Base-by-base conservation (phyloP, 352 stramenopile genomes). In the Globisporangium spiculum region DNA sequence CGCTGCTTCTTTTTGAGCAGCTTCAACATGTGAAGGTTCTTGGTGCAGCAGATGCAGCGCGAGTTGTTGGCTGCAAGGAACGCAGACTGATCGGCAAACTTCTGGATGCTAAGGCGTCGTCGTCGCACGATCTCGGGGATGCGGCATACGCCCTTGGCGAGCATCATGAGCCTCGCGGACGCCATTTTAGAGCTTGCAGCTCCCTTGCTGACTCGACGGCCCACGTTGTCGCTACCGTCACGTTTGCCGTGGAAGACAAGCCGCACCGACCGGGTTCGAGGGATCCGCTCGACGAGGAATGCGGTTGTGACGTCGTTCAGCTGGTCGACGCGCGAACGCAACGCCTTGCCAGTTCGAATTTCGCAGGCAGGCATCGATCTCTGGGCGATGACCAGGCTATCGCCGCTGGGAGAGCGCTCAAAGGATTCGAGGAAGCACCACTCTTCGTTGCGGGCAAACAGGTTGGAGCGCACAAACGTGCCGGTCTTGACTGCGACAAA, bases 41-140 rank as follows among this genome's bases (percentile, higher is more conserved):
- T 84, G 9, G 76, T 79, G 46, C 84, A 92, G 66, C 77, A 83
- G 30, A 84, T 81, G 59, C 84, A 92, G 30, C 73, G 75, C 5
- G 72, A 69, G 71, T 90, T 92, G 10, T 68, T 80, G 3, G 75
- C 38, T 16, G 12, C 72, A 7, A 80, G 66, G 54, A 90, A 76
- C 0, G 74, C 57, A 12, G 64, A 70, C 26, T 64, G 74, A 66
- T 91, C 74, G 0, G 83, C 76, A 1, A 92, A 73, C 36, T 75
- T 74, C 63, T 91, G 85, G 6, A 76, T 71, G n/a, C 81, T 81
- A 34, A 93, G 81, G 5, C 85, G 81, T 0, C 80, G 78, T 20
- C 85, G 75, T 1, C 80, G 80, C 16, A 93, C 75, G 5, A 92
- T 60, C 4, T 77, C 72, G 6, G 79, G 74, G 4, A 92, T 61